Conservation (phyloP, 2,329 filamentous ascomycete species). For the Cercospora zeina region DNA sequence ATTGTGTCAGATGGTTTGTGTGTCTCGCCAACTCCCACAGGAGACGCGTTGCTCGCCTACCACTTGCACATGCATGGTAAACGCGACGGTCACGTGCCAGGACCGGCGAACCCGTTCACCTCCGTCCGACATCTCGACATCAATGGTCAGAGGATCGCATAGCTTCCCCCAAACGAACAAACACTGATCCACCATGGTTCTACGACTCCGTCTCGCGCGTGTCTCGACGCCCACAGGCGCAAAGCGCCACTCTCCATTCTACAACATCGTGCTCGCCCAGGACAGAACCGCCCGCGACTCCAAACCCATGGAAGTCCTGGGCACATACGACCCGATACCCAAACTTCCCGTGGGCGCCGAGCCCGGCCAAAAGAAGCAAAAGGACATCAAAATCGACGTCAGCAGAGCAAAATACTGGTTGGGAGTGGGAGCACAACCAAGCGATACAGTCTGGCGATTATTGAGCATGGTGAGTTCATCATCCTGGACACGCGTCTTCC, state of each 20-base stretch:
- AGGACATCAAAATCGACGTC: conserved; percentile 86
- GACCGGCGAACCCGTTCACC: conserved; percentile 6
- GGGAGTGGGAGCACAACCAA: conserved; percentile 92
- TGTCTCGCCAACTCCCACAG: not conserved
- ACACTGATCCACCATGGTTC: conserved; percentile 63
- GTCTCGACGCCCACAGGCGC: conserved; percentile 62
- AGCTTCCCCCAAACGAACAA: not conserved
- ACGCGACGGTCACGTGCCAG: conserved; percentile 10
- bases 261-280: conserved; percentile 94
- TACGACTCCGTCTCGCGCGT: conserved; percentile 89
- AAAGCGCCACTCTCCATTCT: conserved; percentile 82
- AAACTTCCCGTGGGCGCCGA: conserved; percentile 54
- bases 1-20: conserved; percentile 12
- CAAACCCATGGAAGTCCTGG: conserved; percentile 88
- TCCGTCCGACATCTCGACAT: conserved; percentile 9
- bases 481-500: not conserved
- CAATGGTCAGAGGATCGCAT: not conserved
- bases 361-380: conserved; percentile 68
- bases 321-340: conserved; percentile 63
- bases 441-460: conserved; percentile 83
- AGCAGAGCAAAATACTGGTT: conserved; percentile 90
- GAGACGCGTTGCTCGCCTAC: conserved; percentile 2
- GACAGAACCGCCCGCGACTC: conserved; percentile 84
- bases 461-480: conserved; percentile 67
- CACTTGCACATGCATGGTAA: conserved; percentile 4